Conservation (phyloP, 345 rosid genomes). For the Excoecaria cochinchinensis region DNA sequence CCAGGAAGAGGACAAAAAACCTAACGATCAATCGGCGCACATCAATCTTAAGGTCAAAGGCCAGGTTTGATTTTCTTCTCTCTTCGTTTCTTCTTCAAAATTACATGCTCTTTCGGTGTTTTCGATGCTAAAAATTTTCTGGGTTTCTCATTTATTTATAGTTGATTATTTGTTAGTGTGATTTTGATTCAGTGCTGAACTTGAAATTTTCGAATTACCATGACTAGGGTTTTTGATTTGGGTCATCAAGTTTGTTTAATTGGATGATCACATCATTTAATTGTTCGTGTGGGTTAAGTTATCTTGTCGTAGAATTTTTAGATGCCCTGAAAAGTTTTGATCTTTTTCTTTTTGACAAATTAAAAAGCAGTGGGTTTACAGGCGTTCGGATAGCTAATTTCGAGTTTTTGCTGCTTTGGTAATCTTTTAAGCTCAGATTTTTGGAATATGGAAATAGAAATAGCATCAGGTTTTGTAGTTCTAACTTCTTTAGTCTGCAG, state of each 20-base stretch:
- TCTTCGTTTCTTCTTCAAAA: neutral
- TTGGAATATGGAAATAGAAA: neutral
- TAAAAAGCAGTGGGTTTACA: too few relatives aligned
- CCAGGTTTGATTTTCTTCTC: slow-evolving; percentile 6
- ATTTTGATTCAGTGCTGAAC: neutral
- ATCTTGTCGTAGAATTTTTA: neutral
- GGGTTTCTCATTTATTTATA: neutral
- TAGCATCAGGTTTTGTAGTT: neutral
- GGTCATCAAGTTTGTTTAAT: neutral
- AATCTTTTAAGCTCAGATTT: neutral
- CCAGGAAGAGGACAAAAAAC: slow-evolving; percentile 19
- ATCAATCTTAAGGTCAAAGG: slow-evolving; percentile 20
- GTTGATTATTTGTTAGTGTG: neutral
- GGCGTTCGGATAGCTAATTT: neutral
- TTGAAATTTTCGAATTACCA: neutral
- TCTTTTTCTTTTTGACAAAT: neutral
- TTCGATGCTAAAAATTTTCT: neutral
- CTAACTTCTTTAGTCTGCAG: neutral
- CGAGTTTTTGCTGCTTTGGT: neutral
- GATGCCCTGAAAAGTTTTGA: neutral
- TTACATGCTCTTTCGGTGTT: neutral
- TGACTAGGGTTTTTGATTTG: neutral
- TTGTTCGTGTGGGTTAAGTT: neutral
- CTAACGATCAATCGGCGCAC: slow-evolving; percentile 13
- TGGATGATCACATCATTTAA: neutral